These are phyloP conservation scores for Lagenidium sp. DNA, from an alignment of 352 stramenopile genomes.

Conservation along the genomic window DNA sequence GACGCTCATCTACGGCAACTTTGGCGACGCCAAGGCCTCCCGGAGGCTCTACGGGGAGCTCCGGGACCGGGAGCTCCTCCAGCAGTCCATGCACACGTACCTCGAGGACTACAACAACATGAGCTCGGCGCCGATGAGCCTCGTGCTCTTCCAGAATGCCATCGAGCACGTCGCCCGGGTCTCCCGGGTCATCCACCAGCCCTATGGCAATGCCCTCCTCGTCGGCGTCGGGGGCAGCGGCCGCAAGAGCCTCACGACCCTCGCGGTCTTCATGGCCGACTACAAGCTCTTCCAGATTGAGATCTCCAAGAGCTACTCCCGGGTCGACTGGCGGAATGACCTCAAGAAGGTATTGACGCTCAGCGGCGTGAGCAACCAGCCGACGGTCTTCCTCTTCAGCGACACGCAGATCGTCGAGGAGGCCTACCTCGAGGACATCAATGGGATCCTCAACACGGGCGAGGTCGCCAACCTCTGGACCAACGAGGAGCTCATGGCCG, in stretches of 20 bases:
- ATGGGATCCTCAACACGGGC: constrained; percentile 90
- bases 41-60: constrained; percentile 87
- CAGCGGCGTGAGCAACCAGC: constrained; percentile 70
- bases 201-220: constrained; percentile 90
- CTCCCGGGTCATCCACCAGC: constrained; percentile 89
- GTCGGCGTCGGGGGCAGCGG: constrained; percentile 91
- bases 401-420: constrained; percentile 93
- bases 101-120: constrained; percentile 96
- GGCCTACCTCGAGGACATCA: constrained; percentile 91
- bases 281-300: constrained; percentile 95
- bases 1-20: constrained; percentile 86
- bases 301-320: constrained; percentile 92
- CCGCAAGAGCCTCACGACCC: constrained; percentile 88
- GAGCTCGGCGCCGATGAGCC: constrained; percentile 88
- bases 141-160: constrained; percentile 94
- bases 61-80: constrained; percentile 64
- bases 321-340: constrained; percentile 90
- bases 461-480: constrained; percentile 91
- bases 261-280: constrained; percentile 92
- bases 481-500: constrained; percentile 82
- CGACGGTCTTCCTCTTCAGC: constrained; percentile 90
- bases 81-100: constrained; percentile 87
- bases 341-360: constrained; percentile 85
- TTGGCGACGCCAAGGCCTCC: constrained; percentile 65
- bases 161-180: constrained; percentile 93